Evolutionary conservation across 805 yeast genomes (phyloP), one percentile per base, ranked within the genome.

Genomic region (Diddensiella santjacobensis): DNA sequence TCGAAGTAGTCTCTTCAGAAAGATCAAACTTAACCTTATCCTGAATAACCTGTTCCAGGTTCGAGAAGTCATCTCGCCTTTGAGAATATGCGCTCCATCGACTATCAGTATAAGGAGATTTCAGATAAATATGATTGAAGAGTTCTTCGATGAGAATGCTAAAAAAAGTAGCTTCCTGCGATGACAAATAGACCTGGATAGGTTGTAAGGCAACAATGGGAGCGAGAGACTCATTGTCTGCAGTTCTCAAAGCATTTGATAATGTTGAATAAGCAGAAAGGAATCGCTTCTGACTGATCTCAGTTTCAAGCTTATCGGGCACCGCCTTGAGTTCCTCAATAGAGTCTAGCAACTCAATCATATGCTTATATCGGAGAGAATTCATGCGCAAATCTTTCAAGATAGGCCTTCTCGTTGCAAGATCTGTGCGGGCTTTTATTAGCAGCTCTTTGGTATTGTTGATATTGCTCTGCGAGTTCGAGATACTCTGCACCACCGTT

Each of bases 121-220:
- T 80, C 37, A 84, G 69, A 58, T 83, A 87, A n/a, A 86, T 69
- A 48, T 86, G 83, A 41, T 73, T 75, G 50, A 79, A 81, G 37
- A 88, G 67, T 58, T 89, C 96, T 53, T 86, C 95, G n/a, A 86
- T 70, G 17, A 90, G 70, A 53, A 79, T 78, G 41, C 83, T 88
- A 58, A 84, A 83, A 23, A 90, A 68, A 37, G 71, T 62, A 38
- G 62, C 49, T 39, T 67, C 68, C 52, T 75, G 76, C 8, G 71
- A 64, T 30, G 56, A 48, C 13, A 67, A 53, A 40, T 64, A 64
- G 10, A 55, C 38, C 24, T 62, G 61, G 29, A 67, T 49, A 1
- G 67, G 65, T 50, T 58, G 58, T 30, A 66, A 53, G 1, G 66
- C 62, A 2, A 65, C 56, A 19, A 67, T 63, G 10, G 52, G 43